phyloP scores from a whole-genome alignment of 2,329 filamentous ascomycete species.

The Clarireedia homoeocarpa region DNA sequence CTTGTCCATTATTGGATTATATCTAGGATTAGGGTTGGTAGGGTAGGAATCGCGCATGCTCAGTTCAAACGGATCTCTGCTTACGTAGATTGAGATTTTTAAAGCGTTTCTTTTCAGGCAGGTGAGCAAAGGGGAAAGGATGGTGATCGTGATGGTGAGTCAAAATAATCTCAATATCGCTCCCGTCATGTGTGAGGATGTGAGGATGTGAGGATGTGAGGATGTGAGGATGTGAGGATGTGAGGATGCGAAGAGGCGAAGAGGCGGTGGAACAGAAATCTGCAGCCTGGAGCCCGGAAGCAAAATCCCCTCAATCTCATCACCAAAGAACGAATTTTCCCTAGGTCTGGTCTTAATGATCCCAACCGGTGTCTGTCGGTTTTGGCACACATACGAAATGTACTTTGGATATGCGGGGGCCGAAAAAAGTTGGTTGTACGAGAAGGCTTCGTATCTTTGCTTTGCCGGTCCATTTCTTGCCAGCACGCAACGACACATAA shows the following conservation, averaged over 20 bases:
- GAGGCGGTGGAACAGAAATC: conserved; percentile 6
- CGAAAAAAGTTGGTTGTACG: not conserved
- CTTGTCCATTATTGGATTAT: not conserved
- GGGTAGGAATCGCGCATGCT: conserved; percentile 4
- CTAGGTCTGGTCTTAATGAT: not conserved
- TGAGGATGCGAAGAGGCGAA: not conserved
- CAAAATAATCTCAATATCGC: not conserved
- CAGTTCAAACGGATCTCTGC: not conserved
- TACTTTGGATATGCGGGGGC: not conserved
- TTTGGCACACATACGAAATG: not conserved
- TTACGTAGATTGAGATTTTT: not conserved
- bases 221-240: not conserved
- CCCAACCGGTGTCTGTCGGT: not conserved
- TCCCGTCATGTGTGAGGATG: not conserved
- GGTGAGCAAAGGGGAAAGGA: not conserved
- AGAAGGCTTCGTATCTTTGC: not conserved
- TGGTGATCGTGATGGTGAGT: not conserved
- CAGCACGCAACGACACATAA: not conserved
- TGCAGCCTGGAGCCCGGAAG: conserved; percentile 9
- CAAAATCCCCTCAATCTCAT: not conserved
- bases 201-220: not conserved
- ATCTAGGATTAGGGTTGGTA: not conserved
- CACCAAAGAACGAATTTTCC: not conserved
- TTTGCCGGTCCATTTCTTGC: not conserved
- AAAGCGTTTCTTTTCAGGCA: not conserved